phyloP scores from a whole-genome alignment of 2,329 filamentous ascomycete genomes.

The Chaetoscypha palmicola region DNA sequence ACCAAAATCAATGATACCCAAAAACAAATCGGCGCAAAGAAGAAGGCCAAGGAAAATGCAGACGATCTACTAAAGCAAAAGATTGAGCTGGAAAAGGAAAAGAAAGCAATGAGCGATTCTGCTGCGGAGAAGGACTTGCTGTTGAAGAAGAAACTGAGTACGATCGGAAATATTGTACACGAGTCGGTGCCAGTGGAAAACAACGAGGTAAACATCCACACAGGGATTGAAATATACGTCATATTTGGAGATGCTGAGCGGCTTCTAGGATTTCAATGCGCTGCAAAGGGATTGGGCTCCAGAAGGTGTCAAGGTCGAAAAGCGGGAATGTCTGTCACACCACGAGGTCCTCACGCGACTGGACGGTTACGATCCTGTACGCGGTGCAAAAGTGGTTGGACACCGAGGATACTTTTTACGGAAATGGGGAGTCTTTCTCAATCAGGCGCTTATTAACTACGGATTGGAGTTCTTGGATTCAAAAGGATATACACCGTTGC shows the following conservation, averaged over 20 bases:
- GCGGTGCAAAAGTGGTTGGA: slow-evolving; percentile 88
- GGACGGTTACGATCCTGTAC: slow-evolving; percentile 87
- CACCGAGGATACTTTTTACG: slow-evolving; percentile 91
- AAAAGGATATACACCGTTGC: slow-evolving; percentile 74
- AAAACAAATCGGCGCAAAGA: slow-evolving; percentile 85
- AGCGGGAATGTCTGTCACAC: slow-evolving; percentile 76
- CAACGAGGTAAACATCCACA: slow-evolving; percentile 66
- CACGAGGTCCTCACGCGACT: slow-evolving; percentile 87
- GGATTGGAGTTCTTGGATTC: slow-evolving; percentile 80
- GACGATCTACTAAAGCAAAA: slow-evolving; percentile 75
- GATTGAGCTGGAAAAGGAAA: slow-evolving; percentile 68
- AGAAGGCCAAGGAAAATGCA: slow-evolving; percentile 90
- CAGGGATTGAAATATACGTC: background rate
- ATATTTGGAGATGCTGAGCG: background rate
- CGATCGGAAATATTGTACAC: slow-evolving; percentile 88
- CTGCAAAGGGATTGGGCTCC: slow-evolving; percentile 75
- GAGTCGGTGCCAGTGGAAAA: slow-evolving; percentile 76
- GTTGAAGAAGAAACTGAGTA: slow-evolving; percentile 71
- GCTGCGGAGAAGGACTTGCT: slow-evolving; percentile 68
- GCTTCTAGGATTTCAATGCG: slow-evolving; percentile 64
- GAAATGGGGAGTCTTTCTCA: slow-evolving; percentile 83
- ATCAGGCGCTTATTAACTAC: slow-evolving; percentile 92
- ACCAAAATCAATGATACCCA: slow-evolving; percentile 82
- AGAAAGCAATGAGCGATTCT: slow-evolving; percentile 69
- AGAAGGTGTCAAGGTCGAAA: slow-evolving; percentile 64